A percentile compares a stretch with the other conserved stretches of the same genome.
phyloP scores from a whole-genome alignment of 148 eudicot genomes.

The Dianthus caryophyllus region DNA sequence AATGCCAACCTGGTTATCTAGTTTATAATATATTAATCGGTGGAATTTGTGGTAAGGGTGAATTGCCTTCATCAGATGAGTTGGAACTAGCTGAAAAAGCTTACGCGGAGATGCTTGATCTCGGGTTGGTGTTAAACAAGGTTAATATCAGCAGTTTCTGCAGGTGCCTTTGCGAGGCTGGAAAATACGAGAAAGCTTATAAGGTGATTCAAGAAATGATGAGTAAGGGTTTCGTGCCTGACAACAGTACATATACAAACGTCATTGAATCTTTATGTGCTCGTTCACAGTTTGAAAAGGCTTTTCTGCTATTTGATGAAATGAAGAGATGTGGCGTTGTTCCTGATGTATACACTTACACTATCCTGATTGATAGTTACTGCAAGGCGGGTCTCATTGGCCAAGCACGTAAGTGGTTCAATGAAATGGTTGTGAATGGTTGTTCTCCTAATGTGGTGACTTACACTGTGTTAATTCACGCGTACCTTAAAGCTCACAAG shows the following conservation, averaged over 20 bases:
- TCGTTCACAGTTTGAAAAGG: conserved; percentile 63
- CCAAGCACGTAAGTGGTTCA: conserved; percentile 83
- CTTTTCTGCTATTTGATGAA: conserved; percentile 69
- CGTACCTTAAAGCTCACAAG: conserved; percentile 68
- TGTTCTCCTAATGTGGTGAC: conserved; percentile 91
- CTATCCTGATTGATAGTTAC: conserved; percentile 75
- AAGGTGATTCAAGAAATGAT: conserved; percentile 69
- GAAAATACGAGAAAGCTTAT: conserved; percentile 74
- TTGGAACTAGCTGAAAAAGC: conserved; percentile 75
- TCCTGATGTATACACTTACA: conserved; percentile 93
- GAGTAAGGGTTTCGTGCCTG: conserved; percentile 84
- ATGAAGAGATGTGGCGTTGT: conserved; percentile 64
- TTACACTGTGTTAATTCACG: conserved; percentile 82
- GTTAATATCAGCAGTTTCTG: conserved; percentile 65
- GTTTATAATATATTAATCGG: conserved; percentile 87
- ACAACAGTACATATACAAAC: conserved; percentile 65
- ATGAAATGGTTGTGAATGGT: conserved; percentile 65
- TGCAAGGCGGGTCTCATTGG: conserved; percentile 88
- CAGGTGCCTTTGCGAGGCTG: conserved; percentile 73
- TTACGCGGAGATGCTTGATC: conserved; percentile 64
- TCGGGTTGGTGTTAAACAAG: conserved; percentile 65
- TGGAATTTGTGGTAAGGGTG: conserved; percentile 71
- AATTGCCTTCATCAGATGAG: conserved; percentile 39
- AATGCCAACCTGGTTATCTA: conserved; percentile 70
- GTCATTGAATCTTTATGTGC: conserved; percentile 80